A percentile compares a stretch with the other conserved stretches of the same genome.
These are phyloP conservation scores for Cyamopsis tetragonoloba DNA, from an alignment of 306 rosid species.

Conservation along the genomic window DNA sequence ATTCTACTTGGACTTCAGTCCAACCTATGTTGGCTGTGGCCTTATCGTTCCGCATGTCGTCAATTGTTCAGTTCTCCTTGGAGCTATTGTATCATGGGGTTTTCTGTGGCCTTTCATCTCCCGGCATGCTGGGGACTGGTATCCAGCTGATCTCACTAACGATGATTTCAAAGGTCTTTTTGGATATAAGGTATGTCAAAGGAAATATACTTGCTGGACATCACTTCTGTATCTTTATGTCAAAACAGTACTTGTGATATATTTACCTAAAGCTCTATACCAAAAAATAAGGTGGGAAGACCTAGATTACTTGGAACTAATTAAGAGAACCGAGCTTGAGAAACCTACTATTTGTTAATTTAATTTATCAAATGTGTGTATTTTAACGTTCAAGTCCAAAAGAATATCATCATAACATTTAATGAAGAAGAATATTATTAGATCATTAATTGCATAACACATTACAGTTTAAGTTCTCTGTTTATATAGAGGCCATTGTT, in stretches of 20 bases:
- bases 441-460: neutral
- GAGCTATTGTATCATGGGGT: constrained; percentile 97
- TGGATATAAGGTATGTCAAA: constrained; percentile 78
- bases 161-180: constrained; percentile 92
- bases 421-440: neutral
- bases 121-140: constrained; percentile 86
- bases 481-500: neutral
- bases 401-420: no score
- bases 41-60: constrained; percentile 93
- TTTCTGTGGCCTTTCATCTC: constrained; percentile 83
- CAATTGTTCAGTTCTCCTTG: constrained; percentile 82
- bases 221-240: neutral
- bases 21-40: constrained; percentile 98
- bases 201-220: constrained; percentile 11
- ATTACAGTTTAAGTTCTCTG: neutral
- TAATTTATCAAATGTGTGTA: neutral
- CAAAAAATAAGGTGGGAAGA: neutral
- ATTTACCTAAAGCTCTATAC: neutral
- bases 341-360: neutral
- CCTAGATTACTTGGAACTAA: neutral
- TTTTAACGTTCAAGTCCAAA: no score
- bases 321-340: constrained; percentile 5
- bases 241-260: neutral
- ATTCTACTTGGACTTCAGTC: constrained; percentile 90
- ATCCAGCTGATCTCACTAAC: constrained; percentile 77